Conservation (phyloP, 1,284 basidiomycete genomes). For the Thecaphora frezii region DNA sequence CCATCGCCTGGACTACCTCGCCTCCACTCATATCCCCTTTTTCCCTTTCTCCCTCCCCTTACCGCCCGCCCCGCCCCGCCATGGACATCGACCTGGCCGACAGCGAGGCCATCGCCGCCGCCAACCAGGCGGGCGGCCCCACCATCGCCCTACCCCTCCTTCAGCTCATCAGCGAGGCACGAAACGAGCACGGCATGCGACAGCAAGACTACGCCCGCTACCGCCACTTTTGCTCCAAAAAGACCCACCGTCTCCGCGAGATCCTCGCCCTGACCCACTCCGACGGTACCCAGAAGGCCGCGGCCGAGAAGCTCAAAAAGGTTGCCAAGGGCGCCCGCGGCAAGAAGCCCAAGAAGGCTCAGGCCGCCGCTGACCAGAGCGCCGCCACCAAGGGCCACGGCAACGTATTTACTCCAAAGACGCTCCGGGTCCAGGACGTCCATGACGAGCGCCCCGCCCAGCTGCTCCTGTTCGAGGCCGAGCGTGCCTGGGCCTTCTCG, state of each 20-base stretch:
- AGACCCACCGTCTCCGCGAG: conserved; percentile 82
- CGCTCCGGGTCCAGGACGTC: conserved; percentile 39
- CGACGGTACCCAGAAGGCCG: conserved; percentile 26
- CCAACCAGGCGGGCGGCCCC: conserved; percentile 11
- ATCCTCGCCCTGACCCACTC: conserved; percentile 76
- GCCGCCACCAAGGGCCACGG: conserved; percentile 68
- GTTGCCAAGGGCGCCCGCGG: conserved; percentile 14
- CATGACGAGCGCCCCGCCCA: conserved; percentile 58
- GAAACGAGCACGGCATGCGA: conserved; percentile 84
- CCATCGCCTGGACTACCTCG: too few species aligned
- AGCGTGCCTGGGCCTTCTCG: conserved; percentile 87
- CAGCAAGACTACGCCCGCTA: conserved; percentile 85
- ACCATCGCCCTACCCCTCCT: conserved; percentile 65
- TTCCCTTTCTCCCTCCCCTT: neutral
- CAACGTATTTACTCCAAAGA: conserved; percentile 70
- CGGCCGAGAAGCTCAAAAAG: conserved; percentile 21
- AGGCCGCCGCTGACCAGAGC: conserved; percentile 41
- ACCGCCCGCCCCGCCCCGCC: neutral
- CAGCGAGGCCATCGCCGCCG: conserved; percentile 17
- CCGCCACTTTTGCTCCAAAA: conserved; percentile 83
- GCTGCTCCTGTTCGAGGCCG: conserved; percentile 81
- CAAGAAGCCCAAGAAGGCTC: conserved; percentile 43
- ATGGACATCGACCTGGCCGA: conserved; percentile 33
- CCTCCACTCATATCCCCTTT: conserved; percentile 5
- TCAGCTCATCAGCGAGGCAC: conserved; percentile 81